These are phyloP conservation scores for Scheffersomyces segobiensis DNA, from an alignment of 1,139 yeast genomes.

Conservation along the genomic window DNA sequence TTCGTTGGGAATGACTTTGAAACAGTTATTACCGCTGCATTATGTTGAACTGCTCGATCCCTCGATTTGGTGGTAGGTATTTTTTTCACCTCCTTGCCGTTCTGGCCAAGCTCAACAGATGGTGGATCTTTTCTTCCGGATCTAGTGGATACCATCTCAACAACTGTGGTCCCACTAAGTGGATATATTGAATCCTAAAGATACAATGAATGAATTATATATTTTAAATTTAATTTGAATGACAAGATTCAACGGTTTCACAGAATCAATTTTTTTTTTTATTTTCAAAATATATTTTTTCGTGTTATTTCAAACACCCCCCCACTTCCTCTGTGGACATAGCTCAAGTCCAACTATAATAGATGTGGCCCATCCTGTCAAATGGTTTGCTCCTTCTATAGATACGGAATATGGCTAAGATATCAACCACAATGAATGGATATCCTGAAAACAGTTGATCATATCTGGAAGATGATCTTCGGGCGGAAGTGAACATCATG, in stretches of 20 bases:
- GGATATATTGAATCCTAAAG: not conserved
- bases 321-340: not conserved
- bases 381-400: not conserved
- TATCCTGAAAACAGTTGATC: no score
- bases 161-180: not conserved
- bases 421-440: no score
- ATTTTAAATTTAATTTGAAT: no score
- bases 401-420: not conserved
- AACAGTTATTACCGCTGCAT: not conserved
- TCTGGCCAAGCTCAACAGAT: not conserved
- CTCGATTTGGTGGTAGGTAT: not conserved
- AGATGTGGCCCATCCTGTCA: not conserved
- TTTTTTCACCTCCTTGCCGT: not conserved
- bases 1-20: not conserved
- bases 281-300: not conserved
- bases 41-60: not conserved
- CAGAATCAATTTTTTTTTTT: not conserved
- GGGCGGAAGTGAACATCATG: not conserved
- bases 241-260: not conserved
- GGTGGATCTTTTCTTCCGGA: constrained; percentile 4
- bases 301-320: not conserved
- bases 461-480: not conserved
- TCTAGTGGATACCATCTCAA: constrained; percentile 7
- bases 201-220: not conserved
- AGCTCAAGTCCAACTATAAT: not conserved